Evolutionary conservation across 371 early-diverging fungal species (phyloP).

Genomic region (Encephalitozoon romaleae): DNA sequence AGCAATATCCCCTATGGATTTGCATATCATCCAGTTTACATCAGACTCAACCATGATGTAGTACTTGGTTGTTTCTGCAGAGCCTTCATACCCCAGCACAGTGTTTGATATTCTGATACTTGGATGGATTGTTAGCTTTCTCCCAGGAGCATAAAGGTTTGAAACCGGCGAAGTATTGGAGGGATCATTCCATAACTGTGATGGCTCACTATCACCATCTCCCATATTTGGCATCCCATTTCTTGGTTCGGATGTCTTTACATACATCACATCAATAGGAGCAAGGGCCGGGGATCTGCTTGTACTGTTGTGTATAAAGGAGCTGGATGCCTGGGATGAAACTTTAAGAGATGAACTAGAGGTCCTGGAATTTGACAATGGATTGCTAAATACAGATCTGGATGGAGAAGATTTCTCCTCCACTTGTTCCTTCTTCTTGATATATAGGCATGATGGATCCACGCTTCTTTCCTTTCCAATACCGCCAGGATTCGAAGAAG

Average conservation of each 20-base stretch:
- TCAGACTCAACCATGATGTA: not conserved
- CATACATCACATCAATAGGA: constrained; percentile 9
- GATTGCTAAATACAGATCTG: not conserved
- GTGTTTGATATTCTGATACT: not conserved
- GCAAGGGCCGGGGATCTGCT: not conserved
- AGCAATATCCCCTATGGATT: not conserved
- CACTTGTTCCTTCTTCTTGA: not conserved
- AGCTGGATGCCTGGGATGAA: not conserved
- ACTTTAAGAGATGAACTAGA: not conserved
- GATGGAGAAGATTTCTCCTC: not conserved
- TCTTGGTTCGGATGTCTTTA: not conserved
- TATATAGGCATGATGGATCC: not conserved
- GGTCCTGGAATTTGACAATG: not conserved
- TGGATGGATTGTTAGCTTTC: not conserved
- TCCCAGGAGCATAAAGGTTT: not conserved
- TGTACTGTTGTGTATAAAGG: not conserved
- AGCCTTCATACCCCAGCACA: not conserved
- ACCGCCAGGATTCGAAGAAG: not conserved
- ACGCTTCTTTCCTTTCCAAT: not conserved
- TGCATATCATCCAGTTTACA: not conserved
- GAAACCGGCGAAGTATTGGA: not conserved
- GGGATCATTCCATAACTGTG: not conserved
- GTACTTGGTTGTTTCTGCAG: not conserved
- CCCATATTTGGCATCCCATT: not conserved
- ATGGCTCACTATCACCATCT: no score